These are phyloP conservation scores for Zygosaccharomyces rouxii DNA, from an alignment of 805 yeast genomes.

Conservation along the genomic window DNA sequence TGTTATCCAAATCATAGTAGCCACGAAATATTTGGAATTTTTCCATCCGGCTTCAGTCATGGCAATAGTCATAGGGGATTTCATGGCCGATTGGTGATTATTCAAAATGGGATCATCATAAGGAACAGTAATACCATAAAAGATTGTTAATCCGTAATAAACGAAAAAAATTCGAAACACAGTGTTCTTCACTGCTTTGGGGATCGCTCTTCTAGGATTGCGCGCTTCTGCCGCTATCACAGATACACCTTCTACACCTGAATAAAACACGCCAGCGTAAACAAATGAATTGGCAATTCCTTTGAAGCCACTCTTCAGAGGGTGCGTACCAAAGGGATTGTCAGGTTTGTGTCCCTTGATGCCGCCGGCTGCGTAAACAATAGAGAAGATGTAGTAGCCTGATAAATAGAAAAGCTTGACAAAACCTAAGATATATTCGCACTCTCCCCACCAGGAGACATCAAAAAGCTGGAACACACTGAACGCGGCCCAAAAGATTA, in stretches of 20 bases:
- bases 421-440: slow-evolving; percentile 51
- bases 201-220: slow-evolving; percentile 55
- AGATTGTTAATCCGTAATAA: slow-evolving; percentile 50
- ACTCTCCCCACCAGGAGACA: slow-evolving; percentile 53
- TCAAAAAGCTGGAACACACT: slow-evolving; percentile 48
- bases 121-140: slow-evolving; percentile 58
- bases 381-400: slow-evolving; percentile 49
- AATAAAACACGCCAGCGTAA: slow-evolving; percentile 55
- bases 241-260: slow-evolving; percentile 56
- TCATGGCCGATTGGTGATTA: slow-evolving; percentile 39
- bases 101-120: slow-evolving; percentile 46
- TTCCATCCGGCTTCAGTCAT: slow-evolving; percentile 49
- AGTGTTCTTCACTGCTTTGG: slow-evolving; percentile 53
- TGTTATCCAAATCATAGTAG: slow-evolving; percentile 53
- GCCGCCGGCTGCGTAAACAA: slow-evolving; percentile 44
- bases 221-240: slow-evolving; percentile 58
- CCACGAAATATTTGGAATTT: slow-evolving; percentile 46
- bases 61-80: slow-evolving; percentile 47
- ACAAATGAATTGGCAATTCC: slow-evolving; percentile 56
- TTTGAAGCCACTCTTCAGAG: slow-evolving; percentile 45
- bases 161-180: slow-evolving; percentile 50
- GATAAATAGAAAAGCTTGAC: slow-evolving; percentile 41
- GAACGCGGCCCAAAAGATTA: slow-evolving; percentile 50
- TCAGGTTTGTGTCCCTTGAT: slow-evolving; percentile 33
- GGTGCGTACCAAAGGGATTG: slow-evolving; percentile 34